A percentile compares a stretch with the other conserved stretches of the same genome.
phyloP scores from a whole-genome alignment of 768 basidiomycete genomes.

The Kwoniella pini region DNA sequence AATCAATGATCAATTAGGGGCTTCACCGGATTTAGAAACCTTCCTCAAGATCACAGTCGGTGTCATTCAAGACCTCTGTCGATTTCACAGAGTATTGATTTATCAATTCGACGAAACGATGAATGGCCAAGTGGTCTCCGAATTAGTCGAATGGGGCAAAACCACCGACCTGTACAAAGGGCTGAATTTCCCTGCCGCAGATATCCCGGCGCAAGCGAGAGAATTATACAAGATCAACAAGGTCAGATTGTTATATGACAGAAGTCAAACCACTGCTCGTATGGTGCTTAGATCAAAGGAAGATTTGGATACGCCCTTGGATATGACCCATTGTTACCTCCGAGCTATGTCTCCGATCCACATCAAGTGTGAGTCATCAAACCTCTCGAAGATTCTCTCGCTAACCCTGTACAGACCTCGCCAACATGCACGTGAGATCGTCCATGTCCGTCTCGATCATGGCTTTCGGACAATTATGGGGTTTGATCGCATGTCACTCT shows the following conservation, averaged over 20 bases:
- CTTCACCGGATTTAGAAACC: conserved; percentile 65
- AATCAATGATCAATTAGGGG: conserved; percentile 75
- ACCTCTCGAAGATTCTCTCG: conserved; percentile 15
- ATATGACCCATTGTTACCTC: conserved; percentile 81
- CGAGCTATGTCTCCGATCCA: conserved; percentile 89
- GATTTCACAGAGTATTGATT: conserved; percentile 76
- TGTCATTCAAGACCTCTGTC: conserved; percentile 72
- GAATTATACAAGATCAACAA: conserved; percentile 73
- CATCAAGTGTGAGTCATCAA: conserved; percentile 63
- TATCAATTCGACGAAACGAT: conserved; percentile 81
- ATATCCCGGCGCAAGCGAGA: conserved; percentile 62
- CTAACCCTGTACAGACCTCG: conserved; percentile 60
- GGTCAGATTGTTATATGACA: conserved; percentile 73
- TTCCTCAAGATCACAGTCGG: conserved; percentile 75
- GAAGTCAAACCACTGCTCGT: conserved; percentile 70
- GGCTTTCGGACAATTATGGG: conserved; percentile 78
- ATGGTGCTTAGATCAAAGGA: conserved; percentile 65
- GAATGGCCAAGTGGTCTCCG: conserved; percentile 76
- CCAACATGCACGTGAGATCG: conserved; percentile 78
- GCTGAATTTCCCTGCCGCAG: conserved; percentile 53
- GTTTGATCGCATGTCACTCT: conserved; percentile 73
- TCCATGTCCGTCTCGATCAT: conserved; percentile 85
- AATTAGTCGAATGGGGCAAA: conserved; percentile 74
- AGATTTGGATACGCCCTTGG: conserved; percentile 70
- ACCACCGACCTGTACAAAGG: conserved; percentile 69